Evolutionary conservation across 768 basidiomycete genomes (phyloP), one percentile per base, ranked within the genome.

Genomic region (Amanita subjunquillea): DNA sequence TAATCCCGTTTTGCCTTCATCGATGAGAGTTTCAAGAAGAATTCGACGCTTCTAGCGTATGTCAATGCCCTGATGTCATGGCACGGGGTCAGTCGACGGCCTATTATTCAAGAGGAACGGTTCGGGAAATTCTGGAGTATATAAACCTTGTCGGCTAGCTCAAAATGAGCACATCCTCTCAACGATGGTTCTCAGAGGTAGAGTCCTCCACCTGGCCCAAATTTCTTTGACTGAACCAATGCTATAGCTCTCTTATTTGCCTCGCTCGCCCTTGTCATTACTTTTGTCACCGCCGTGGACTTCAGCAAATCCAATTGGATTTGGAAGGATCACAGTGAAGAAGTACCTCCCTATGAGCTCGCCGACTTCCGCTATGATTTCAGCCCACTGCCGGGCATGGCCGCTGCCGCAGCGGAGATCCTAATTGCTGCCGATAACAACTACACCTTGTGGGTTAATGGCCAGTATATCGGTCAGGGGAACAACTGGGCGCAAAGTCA

Each of bases 401-500:
- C 57, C 6, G 62, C 67, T 4, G 51, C 65, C 22, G 60, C 63
- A 13, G 65, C 67, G n/a, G 61, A 66, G 32, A 61, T 69, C 29
- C 54, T 68, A 34, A 63, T 68, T 5, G 56, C 60, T 10, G 59
- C 55, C 37, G 68, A 69, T 57, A 63, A 69, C 54, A 57, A 48
- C 8, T 65, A 62, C 51, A 66, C 65, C 0, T 55, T 71, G 13
- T 71, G 59, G 40, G 64, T 67, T 50, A 67, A 69, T 36, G 67
- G 67, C 6, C 53, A 50, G 7, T 2, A 50, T 43, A 55, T 69
- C n/a, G 68, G 67, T 7, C 54, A 56, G 0, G 61, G 60, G 1
- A 27, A 34, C 25, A 44, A 60, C 29, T 63, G 54, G 48, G 37
- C 17, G 8, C 15, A 48, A 8, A 59, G 67, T 1, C 58, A 67